Conservation (phyloP, 2,329 filamentous ascomycete genomes). For the Epichloe aotearoae region DNA sequence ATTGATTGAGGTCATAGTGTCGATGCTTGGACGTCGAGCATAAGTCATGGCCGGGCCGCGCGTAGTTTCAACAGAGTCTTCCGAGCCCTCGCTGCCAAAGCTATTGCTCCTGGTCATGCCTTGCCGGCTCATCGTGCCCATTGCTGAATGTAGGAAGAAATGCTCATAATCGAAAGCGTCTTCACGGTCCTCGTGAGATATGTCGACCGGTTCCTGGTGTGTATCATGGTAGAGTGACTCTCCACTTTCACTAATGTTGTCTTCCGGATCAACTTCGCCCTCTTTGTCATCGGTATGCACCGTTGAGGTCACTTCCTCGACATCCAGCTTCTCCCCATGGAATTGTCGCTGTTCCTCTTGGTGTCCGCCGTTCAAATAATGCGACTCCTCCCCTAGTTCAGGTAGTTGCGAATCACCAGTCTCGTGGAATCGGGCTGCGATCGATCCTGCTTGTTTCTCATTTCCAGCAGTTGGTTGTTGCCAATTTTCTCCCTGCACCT, state of each 20-base stretch:
- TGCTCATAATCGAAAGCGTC: slow-evolving; percentile 96
- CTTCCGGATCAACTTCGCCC: slow-evolving; percentile 8
- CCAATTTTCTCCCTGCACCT: neutral
- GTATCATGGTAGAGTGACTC: slow-evolving; percentile 51
- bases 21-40: slow-evolving; percentile 31
- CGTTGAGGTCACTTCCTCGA: slow-evolving; percentile 1
- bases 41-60: slow-evolving; percentile 27
- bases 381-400: neutral
- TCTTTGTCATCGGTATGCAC: slow-evolving; percentile 10
- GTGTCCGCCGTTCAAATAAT: neutral
- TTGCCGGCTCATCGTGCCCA: slow-evolving; percentile 56
- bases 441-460: slow-evolving; percentile 1
- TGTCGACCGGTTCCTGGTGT: slow-evolving; percentile 33
- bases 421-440: neutral
- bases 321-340: neutral
- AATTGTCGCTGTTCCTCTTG: neutral
- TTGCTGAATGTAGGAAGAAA: slow-evolving; percentile 85
- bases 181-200: slow-evolving; percentile 82
- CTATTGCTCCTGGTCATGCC: slow-evolving; percentile 22
- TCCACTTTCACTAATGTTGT: slow-evolving; percentile 46
- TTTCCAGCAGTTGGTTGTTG: slow-evolving; percentile 6
- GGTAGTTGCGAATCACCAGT: neutral
- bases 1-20: slow-evolving; percentile 37
- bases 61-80: slow-evolving; percentile 49
- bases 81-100: slow-evolving; percentile 41